Conservation (phyloP, 75 land plant species). For the Pinus tabuliformis region DNA sequence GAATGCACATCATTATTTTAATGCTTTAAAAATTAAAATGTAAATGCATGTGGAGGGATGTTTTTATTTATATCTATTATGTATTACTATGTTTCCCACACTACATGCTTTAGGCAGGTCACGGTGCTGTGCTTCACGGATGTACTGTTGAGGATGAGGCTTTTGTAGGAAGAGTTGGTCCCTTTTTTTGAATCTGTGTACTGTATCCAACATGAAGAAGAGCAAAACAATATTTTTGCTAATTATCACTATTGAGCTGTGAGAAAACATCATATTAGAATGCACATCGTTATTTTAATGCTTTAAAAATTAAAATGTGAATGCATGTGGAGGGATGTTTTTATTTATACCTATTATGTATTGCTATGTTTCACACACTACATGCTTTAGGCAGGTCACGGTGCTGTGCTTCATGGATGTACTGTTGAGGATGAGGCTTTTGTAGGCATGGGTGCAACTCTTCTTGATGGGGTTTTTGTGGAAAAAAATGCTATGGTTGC, state of each 20-base stretch:
- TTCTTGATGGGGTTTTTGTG: slow-evolving; percentile 22
- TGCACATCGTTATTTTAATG: background rate
- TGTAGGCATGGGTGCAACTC: slow-evolving; percentile 34
- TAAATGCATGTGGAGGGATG: background rate
- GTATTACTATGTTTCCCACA: background rate
- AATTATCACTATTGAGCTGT: background rate
- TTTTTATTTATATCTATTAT: background rate
- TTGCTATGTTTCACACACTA: slow-evolving; percentile 4
- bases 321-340: background rate
- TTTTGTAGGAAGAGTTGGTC: slow-evolving; percentile 13
- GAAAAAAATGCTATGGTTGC: slow-evolving; percentile 37
- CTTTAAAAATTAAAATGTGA: background rate
- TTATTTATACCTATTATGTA: background rate
- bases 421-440: slow-evolving; percentile 32
- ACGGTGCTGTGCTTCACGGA: slow-evolving; percentile 33
- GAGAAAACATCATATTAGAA: background rate
- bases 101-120: slow-evolving; percentile 23
- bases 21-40: background rate
- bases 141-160: slow-evolving; percentile 34
- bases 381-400: slow-evolving; percentile 26
- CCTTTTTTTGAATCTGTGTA: background rate
- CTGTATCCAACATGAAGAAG: background rate
- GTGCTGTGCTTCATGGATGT: slow-evolving; percentile 35
- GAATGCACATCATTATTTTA: background rate
- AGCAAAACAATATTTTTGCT: background rate